Evolutionary conservation across 2,329 filamentous ascomycete genomes (phyloP).

Genomic region (Trichoderma koningii): DNA sequence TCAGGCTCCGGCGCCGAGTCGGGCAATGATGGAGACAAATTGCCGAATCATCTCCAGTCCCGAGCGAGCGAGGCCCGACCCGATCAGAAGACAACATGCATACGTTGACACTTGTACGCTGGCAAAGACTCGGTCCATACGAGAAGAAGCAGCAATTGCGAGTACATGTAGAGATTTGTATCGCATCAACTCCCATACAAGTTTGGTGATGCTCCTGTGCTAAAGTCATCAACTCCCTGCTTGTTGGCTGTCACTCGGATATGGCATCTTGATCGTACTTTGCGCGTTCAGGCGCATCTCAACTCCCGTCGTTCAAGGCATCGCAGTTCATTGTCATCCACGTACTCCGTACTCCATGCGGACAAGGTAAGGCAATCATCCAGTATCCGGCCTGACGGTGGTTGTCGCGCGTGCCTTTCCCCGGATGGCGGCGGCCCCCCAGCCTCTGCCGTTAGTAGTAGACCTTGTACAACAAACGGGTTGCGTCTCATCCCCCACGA

Average conservation of each 20-base stretch:
- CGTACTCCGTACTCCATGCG: background rate
- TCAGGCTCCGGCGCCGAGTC: slow-evolving; percentile 17
- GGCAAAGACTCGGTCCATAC: background rate
- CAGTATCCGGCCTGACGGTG: background rate
- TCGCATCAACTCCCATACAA: background rate
- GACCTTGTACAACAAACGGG: background rate
- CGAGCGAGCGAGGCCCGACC: slow-evolving; percentile 13
- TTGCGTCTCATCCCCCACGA: background rate
- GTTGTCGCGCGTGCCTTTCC: slow-evolving; percentile 8
- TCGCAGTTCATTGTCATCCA: background rate
- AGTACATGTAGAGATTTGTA: background rate
- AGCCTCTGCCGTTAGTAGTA: slow-evolving; percentile 1
- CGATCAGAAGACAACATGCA: background rate
- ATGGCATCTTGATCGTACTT: background rate
- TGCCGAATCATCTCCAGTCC: slow-evolving; percentile 19
- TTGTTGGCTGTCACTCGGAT: background rate
- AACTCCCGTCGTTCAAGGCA: background rate
- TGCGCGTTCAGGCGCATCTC: background rate
- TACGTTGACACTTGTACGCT: background rate
- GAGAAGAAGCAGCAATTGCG: background rate
- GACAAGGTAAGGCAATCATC: background rate
- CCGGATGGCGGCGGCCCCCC: slow-evolving; percentile 6
- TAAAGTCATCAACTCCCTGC: background rate
- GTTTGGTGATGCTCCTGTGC: background rate
- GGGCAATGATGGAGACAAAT: slow-evolving; percentile 8